Conservation (phyloP, 768 basidiomycete species). For the Dacryopinax primogenitus region DNA sequence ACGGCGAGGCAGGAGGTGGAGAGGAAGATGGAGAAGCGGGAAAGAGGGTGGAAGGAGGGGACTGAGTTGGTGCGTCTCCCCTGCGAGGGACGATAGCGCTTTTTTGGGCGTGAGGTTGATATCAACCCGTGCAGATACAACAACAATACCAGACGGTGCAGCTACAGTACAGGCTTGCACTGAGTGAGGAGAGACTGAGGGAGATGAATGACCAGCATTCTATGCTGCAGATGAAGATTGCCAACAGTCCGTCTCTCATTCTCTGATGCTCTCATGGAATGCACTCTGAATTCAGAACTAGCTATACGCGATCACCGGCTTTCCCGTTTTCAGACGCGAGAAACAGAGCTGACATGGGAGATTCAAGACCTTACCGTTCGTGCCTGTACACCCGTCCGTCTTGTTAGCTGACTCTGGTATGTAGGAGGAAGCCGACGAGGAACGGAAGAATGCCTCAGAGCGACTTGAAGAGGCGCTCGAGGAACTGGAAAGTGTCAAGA, state of each 20-base stretch:
- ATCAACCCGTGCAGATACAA: not conserved
- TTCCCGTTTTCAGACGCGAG: not conserved
- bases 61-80: not conserved
- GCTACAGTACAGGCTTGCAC: not conserved
- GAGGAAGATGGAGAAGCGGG: not conserved
- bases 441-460: not conserved
- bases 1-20: not conserved
- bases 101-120: too few species aligned
- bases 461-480: not conserved
- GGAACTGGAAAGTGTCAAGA: not conserved
- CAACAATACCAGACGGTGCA: not conserved
- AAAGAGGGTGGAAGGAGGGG: not conserved
- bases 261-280: not conserved
- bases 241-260: not conserved
- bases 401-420: not conserved
- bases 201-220: not conserved
- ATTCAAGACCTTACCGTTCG: not conserved
- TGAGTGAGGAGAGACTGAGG: not conserved
- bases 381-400: not conserved
- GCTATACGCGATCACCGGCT: not conserved
- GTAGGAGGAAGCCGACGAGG: not conserved
- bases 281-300: not conserved
- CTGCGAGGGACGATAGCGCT: not conserved
- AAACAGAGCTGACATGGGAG: constrained; percentile 1
- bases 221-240: not conserved